Percentiles rank a stretch among this genome's conserved stretches.
Conservation (phyloP, 2,329 filamentous ascomycete species). For the Neonectria faginata region DNA sequence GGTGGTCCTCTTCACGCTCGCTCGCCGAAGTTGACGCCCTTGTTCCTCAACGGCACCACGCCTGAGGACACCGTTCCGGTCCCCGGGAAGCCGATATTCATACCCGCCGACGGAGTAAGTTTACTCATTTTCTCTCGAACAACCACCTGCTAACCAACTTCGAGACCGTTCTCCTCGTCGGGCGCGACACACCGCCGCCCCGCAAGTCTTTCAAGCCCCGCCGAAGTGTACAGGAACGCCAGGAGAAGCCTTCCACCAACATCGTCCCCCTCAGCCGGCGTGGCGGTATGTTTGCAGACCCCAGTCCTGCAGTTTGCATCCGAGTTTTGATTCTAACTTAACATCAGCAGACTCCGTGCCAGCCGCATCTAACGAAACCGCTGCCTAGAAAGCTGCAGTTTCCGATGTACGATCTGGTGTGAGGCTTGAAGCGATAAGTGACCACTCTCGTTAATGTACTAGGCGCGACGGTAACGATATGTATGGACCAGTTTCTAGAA, state of each 20-base stretch:
- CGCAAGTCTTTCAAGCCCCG: neutral
- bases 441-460: slow-evolving; percentile 6
- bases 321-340: neutral
- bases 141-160: neutral
- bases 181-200: neutral
- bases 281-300: neutral
- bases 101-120: slow-evolving; percentile 12
- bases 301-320: too few species aligned
- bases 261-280: neutral
- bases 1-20: slow-evolving; percentile 1
- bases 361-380: neutral
- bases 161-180: neutral
- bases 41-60: slow-evolving; percentile 3
- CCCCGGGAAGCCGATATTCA: slow-evolving; percentile 11
- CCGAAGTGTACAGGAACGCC: neutral
- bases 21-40: neutral
- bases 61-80: slow-evolving; percentile 5
- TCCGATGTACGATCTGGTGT: neutral
- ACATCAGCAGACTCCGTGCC: too few species aligned
- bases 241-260: neutral
- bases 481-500: neutral
- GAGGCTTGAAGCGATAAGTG: neutral
- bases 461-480: neutral
- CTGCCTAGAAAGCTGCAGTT: neutral
- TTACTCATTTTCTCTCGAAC: too few species aligned